Evolutionary conservation across 352 stramenopile genomes (phyloP).

Genomic region (Globisporangium apiculatum): DNA sequence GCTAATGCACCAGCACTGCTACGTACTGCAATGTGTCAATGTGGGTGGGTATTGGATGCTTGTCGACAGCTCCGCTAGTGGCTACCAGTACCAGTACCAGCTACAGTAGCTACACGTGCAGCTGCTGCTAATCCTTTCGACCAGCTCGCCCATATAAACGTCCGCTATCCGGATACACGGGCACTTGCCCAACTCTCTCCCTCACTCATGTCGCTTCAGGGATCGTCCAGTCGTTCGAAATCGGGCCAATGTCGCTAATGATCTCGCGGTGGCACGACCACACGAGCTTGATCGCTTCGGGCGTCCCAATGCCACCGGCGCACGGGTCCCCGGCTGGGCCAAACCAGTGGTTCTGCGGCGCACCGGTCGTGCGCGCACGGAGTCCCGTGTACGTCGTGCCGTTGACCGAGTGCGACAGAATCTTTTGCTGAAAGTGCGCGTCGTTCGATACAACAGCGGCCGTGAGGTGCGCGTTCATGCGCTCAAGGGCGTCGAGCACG

Average conservation of each 20-base stretch:
- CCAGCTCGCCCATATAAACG: too few species aligned
- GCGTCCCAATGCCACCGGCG: slow-evolving; percentile 96
- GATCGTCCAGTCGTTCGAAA: slow-evolving; percentile 70
- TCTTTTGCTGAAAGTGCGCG: slow-evolving; percentile 88
- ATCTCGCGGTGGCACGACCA: slow-evolving; percentile 99
- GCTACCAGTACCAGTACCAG: too few species aligned
- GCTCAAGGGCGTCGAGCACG: slow-evolving; percentile 92
- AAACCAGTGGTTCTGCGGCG: slow-evolving; percentile 95
- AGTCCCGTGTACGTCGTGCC: slow-evolving; percentile 97
- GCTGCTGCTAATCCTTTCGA: too few species aligned
- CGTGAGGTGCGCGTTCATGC: slow-evolving; percentile 96
- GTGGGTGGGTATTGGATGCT: too few species aligned
- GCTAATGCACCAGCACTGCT: too few species aligned
- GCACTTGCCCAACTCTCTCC: background rate
- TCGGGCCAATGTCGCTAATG: slow-evolving; percentile 89
- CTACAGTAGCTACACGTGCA: too few species aligned
- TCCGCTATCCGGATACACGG: too few species aligned
- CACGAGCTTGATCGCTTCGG: slow-evolving; percentile 97
- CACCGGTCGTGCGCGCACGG: slow-evolving; percentile 93
- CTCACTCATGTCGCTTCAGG: slow-evolving; percentile 45
- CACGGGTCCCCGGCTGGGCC: slow-evolving; percentile 94
- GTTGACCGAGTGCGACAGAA: slow-evolving; percentile 98
- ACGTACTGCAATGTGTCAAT: too few species aligned
- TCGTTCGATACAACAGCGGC: slow-evolving; percentile 98
- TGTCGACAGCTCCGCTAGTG: too few species aligned